Base-by-base conservation (phyloP, 2,329 filamentous ascomycete species). In the Penicillium frequentans region DNA sequence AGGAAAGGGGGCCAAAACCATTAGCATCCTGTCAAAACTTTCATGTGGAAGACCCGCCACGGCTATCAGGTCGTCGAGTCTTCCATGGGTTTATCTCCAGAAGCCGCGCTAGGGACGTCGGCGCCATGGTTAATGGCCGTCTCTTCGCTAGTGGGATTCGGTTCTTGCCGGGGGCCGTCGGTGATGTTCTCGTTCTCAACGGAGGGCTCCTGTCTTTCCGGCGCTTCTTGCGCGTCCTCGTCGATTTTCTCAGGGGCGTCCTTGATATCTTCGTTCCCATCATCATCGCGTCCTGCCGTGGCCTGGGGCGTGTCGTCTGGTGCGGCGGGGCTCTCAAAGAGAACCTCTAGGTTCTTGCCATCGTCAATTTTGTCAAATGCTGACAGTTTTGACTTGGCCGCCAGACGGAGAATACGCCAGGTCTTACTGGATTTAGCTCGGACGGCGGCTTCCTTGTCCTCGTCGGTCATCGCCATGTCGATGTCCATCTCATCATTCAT, bases 301-400 rank as follows among this genome's bases (percentile, higher is more conserved):
- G 56, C 26, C 21, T 60, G 53, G 3, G 54, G 49, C 5, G 57
- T 54, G 24, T 58, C 60, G 10, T 23, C 29, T n/a, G 60, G 52
- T 19, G 54, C 53, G 47, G 66, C 59, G 47, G 69, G 57, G 13
- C 48, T 57, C 53, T 75, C 75, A 56, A 82, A 81, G 57, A 84
- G 75, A 57, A 76, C 73, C 59, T 83, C 78, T 58, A 87, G 71
- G 61, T 91, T 90, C 70, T 89, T 90, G 42, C 90, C 87, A 63
- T 92, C 88, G 54, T 96, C 92, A 48, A 96, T 90, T 73, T 89
- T 91, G 73, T 98, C 93, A 72, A 98, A 95, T 21, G 86, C 79
- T 45, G 86, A 83, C 63, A 98, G 82, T 66, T 89, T 89, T 55
- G 82, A 86, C 62, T 86, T 86, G 55, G 89, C 87, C 10, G 91